Evolutionary conservation across 108 stramenopile species (phyloP), one percentile per base, ranked within the genome.

Genomic region (Fragilaria crotonensis): DNA sequence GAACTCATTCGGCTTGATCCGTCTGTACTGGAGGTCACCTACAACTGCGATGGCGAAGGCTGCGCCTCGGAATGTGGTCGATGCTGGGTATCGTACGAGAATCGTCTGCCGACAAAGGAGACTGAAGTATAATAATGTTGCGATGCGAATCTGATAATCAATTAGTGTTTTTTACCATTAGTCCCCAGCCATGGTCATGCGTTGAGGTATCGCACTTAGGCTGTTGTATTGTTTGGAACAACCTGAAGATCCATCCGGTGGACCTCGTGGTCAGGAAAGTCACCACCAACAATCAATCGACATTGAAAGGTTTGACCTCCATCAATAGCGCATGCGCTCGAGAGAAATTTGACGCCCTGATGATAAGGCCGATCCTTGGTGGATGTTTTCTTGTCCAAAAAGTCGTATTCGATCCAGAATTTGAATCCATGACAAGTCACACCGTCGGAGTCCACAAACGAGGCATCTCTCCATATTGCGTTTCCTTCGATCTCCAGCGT

Each of bases 331-430:
- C 14, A 41, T 41, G 36, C 36, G 7, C 14, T 41, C 36, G 7
- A 14, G 36, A 41, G 36, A 41, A 41, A 14, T 14, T 41, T 7
- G 14, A 41, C 7, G 36, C 36, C 36, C 27, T 72, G 71, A 20
- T 66, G 36, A 59, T 66, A 49, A 23, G 45, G 27, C 14, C 54
- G 52, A 4, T 53, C 44, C 5, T 33, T n/a, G 0, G 71, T 65
- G 1, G 63, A 36, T 5, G 48, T 48, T 14, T 27, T 27, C 1
- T 33, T 7, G 11, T 31, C 48, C 3, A 48, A 53, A 11, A 67
- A 48, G 2, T 55, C 47, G 33, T 78, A 83, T 5, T 83, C 81
- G 23, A 83, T 54, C 81, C 81, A 83, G 48, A 75, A 25, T 7
- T 71, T 33, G 20, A 83, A 56, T 19, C 63, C 76, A 65, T 83